These are phyloP conservation scores for Hymenoscyphus infarciens DNA, from an alignment of 2,329 filamentous ascomycete species.

Conservation along the genomic window DNA sequence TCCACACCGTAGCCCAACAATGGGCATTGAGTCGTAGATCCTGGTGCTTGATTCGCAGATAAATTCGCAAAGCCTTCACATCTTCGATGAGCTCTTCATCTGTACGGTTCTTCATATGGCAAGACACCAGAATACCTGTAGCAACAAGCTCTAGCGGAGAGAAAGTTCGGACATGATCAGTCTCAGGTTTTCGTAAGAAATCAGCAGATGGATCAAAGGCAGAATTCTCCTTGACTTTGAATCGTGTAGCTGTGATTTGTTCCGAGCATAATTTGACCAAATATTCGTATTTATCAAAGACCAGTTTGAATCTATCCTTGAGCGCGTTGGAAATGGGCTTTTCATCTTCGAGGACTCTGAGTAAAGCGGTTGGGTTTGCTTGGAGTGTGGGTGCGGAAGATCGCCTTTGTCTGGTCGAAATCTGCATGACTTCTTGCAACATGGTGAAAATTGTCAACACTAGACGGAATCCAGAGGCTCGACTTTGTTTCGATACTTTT, in stretches of 20 bases:
- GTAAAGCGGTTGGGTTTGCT: slow-evolving; percentile 32
- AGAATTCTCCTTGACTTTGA: slow-evolving; percentile 27
- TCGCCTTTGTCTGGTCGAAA: slow-evolving; percentile 14
- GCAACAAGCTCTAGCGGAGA: slow-evolving; percentile 37
- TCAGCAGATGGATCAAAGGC: slow-evolving; percentile 32
- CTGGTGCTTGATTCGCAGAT: slow-evolving; percentile 33
- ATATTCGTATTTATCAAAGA: slow-evolving; percentile 35
- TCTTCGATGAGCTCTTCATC: slow-evolving; percentile 34
- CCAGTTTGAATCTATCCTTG: slow-evolving; percentile 30
- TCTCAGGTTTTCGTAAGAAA: slow-evolving; percentile 25
- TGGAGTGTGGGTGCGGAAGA: slow-evolving; percentile 29
- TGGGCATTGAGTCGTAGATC: slow-evolving; percentile 36
- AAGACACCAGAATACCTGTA: slow-evolving; percentile 34
- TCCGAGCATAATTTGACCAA: slow-evolving; percentile 33
- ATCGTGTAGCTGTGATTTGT: slow-evolving; percentile 25
- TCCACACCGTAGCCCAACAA: slow-evolving; percentile 35
- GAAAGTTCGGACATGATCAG: slow-evolving; percentile 35
- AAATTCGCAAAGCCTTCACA: slow-evolving; percentile 34
- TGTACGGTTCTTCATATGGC: slow-evolving; percentile 31
- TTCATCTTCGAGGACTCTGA: slow-evolving; percentile 33
- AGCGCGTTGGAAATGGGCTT: slow-evolving; percentile 29
- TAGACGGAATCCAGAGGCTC: slow-evolving; percentile 29
- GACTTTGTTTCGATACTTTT: slow-evolving; percentile 35
- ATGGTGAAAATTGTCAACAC: slow-evolving; percentile 36
- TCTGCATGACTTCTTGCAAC: slow-evolving; percentile 31